Base-by-base conservation (phyloP, 805 yeast genomes). In the Wickerhamiella nectarea region DNA sequence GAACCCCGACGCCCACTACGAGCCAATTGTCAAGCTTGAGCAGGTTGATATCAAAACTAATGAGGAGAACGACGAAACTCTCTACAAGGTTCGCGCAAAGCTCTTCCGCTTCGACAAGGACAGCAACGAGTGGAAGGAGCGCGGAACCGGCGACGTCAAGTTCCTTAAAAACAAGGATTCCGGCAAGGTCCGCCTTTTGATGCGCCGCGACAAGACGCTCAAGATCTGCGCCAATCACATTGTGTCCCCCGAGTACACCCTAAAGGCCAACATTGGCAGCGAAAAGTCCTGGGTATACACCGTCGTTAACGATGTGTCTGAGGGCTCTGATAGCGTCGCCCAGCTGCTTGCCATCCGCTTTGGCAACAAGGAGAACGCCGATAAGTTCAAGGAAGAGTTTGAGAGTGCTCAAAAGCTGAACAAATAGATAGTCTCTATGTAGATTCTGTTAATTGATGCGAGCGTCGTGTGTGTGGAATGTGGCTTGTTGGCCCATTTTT, bases 171-270 rank as follows among this genome's bases (percentile, higher is more conserved):
- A 89, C 70, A 86, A 85, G 65, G 67, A 68, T 49, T 69, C 84
- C 47, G 73, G 75, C 47, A 87, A 85, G 69, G 84, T 83, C 51
- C 80, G 98, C 70, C 66, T 91, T 53, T 71, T 91, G 61, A 91
- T 91, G 98, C 85, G 98, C 76, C 85, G 98, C 71, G 98, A 91
- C 70, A 89, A 89, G 73, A 91, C 97, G 45, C 75, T 91, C 62
- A 91, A 91, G 74, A 80, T 91, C 59, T 91, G 98, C 67, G 98
- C 98, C 56, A 91, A 91, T 71, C 98, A 91, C 67, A 76, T 76
- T 67, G 84, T 62, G 34, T 50, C 52, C 8, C 77, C 89, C 49
- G 94, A 81, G 54, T 84, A 81, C 67, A 74, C 67, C 53, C 75
- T 91, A 63, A 82, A 76, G 61, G 85, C 96, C 57, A 91, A 91